A percentile compares a stretch with the other conserved stretches of the same genome.
These are phyloP conservation scores for Dendryphion nanum DNA, from an alignment of 2,329 filamentous ascomycete genomes.

Conservation along the genomic window DNA sequence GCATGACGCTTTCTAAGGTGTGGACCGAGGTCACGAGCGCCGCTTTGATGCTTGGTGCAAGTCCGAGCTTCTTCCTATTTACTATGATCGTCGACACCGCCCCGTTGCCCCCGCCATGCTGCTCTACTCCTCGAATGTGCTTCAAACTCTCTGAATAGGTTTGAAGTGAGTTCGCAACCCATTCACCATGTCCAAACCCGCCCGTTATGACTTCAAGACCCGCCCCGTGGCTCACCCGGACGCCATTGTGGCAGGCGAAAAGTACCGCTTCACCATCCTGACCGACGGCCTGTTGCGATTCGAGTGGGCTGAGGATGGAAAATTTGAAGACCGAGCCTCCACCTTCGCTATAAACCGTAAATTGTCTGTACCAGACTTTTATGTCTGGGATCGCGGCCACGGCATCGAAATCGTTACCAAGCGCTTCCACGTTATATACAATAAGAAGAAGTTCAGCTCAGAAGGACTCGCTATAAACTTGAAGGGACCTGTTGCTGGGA, in stretches of 20 bases:
- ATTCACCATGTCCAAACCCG: slow-evolving; percentile 27
- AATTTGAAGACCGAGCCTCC: slow-evolving; percentile 63
- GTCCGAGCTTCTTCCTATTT: slow-evolving; percentile 7
- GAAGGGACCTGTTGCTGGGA: slow-evolving; percentile 43
- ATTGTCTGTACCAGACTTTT: slow-evolving; percentile 50
- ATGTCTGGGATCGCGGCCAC: slow-evolving; percentile 46
- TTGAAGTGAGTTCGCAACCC: not conserved
- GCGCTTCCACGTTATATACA: slow-evolving; percentile 57
- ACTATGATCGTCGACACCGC: slow-evolving; percentile 3
- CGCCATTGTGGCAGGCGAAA: slow-evolving; percentile 47
- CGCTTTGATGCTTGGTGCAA: not conserved
- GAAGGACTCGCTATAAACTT: slow-evolving; percentile 50
- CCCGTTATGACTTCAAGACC: slow-evolving; percentile 45
- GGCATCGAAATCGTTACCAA: slow-evolving; percentile 57
- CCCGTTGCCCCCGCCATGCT: slow-evolving; percentile 11
- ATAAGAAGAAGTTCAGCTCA: slow-evolving; percentile 56
- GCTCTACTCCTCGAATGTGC: slow-evolving; percentile 8
- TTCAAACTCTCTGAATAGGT: slow-evolving; percentile 6
- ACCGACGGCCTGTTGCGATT: slow-evolving; percentile 58
- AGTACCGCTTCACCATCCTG: slow-evolving; percentile 61
- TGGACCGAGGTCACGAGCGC: slow-evolving; percentile 7
- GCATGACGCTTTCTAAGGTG: too few relatives aligned
- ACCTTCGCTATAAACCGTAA: slow-evolving; percentile 60
- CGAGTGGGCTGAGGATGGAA: slow-evolving; percentile 60
- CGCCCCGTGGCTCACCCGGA: slow-evolving; percentile 46